Base-by-base conservation (phyloP, 2,329 filamentous ascomycete genomes). In the Chalaropsis thielavioides region DNA sequence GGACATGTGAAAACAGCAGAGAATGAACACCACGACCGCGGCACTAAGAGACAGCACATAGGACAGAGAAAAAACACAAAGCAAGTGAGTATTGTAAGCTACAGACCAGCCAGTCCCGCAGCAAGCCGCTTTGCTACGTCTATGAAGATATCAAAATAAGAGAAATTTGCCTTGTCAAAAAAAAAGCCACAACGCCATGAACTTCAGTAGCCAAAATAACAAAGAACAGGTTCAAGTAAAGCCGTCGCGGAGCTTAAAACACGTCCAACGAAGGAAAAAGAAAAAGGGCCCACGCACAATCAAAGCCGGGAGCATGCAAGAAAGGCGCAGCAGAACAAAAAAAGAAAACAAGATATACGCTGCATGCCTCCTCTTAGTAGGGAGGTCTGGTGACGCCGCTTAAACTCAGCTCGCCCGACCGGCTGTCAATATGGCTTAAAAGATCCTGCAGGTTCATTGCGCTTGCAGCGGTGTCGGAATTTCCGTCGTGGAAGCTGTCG, bases 381-480 rank as follows among this genome's bases (percentile, higher is more conserved):
- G 80, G 80, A 62, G 80, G 80, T 70, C 74, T 75, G 54, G 76
- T 76, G 27, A 80, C 71, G 46, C 76, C 78, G 22, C 78, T 77
- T 62, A 81, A 67, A 59, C 73, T 75, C 46, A 75, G 74, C 70
- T 81, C 80, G 24, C 75, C 77, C 1, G 74, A 73, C 19, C 75
- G 73, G 69, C 77, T 78, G 69, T 82, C 79, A 68, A 82, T 81
- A 10, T 78, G 78, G 68, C 75, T 75, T 60, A 82, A 71, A 59
- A 82, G 71, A 61, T 80, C 76, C 67, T 79, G 74, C 66, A 82
- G 71, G 68, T 82, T 79, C 73, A 80, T 75, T n/a, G 54, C 17
- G 17, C 54, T n/a, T n/a, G 54, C 24, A 0, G 69, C 73, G 3
- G 60, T 27, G 15, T 54, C 31, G 13, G 41, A 22, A 31, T 59